Percentiles rank a stretch among this genome's conserved stretches.
These are phyloP conservation scores for Cyberlindnera mycetangii DNA, from an alignment of 805 yeast genomes.

Conservation along the genomic window DNA sequence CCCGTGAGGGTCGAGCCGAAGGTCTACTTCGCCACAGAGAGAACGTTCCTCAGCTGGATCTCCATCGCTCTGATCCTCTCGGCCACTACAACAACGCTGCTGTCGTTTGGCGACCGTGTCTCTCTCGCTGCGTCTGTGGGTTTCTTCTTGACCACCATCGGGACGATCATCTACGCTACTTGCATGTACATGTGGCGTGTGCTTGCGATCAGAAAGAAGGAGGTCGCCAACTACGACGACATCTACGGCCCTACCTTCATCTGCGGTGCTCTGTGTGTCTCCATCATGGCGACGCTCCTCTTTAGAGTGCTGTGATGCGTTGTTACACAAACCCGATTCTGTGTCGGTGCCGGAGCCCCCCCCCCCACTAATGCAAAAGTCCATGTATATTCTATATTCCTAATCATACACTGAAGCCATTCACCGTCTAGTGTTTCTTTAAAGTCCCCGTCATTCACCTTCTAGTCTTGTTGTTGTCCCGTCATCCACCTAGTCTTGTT, in stretches of 20 bases:
- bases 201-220: slow-evolving; percentile 74
- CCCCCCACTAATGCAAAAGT: no score
- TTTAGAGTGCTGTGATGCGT: slow-evolving; percentile 30
- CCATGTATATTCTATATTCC: no score
- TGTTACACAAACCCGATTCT: slow-evolving; percentile 1
- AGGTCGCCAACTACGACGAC: slow-evolving; percentile 84
- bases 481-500: no score
- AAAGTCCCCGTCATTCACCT: no score
- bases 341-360: neutral
- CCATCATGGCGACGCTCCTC: slow-evolving; percentile 60
- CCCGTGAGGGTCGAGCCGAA: slow-evolving; percentile 98
- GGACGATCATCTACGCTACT: slow-evolving; percentile 70
- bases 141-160: slow-evolving; percentile 76
- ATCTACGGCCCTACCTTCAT: slow-evolving; percentile 81
- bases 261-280: slow-evolving; percentile 68
- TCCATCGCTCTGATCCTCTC: slow-evolving; percentile 86
- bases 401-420: no score
- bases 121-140: slow-evolving; percentile 82
- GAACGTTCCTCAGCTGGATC: slow-evolving; percentile 92
- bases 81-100: slow-evolving; percentile 82
- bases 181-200: slow-evolving; percentile 80
- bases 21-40: slow-evolving; percentile 97
- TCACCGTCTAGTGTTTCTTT: no score
- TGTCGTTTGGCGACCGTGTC: slow-evolving; percentile 77
- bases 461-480: no score